Conservation (phyloP, 768 basidiomycete genomes). For the Coprinellus micaceus region DNA sequence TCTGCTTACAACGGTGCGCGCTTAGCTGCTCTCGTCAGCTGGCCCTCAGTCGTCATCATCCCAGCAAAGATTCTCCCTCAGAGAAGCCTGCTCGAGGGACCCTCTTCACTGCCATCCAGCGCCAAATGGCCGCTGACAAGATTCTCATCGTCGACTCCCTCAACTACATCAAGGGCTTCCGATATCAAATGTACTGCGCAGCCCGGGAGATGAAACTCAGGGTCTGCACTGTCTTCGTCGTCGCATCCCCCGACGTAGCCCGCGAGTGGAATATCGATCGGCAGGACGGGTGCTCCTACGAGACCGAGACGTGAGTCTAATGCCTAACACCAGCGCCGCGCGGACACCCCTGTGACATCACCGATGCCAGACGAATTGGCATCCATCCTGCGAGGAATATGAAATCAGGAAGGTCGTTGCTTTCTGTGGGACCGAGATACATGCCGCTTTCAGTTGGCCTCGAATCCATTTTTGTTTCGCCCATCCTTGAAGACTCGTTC, state of each 20-base stretch:
- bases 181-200: conserved; percentile 97
- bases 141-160: conserved; percentile 87
- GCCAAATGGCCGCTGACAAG: conserved; percentile 65
- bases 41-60: neutral
- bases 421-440: too few species aligned
- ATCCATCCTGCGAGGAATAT: too few species aligned
- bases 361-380: too few species aligned
- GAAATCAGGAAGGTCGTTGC: too few species aligned
- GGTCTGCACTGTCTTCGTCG: conserved; percentile 84
- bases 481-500: neutral
- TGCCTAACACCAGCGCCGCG: neutral
- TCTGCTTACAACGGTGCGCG: conserved; percentile 70
- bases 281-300: conserved; percentile 48
- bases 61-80: conserved; percentile 28
- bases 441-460: too few species aligned
- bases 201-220: conserved; percentile 84
- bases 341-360: too few species aligned
- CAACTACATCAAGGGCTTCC: conserved; percentile 98
- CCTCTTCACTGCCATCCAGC: conserved; percentile 78
- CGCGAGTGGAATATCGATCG: conserved; percentile 68
- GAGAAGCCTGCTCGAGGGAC: conserved; percentile 89
- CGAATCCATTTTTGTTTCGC: too few species aligned
- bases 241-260: conserved; percentile 72
- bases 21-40: neutral
- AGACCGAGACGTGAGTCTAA: conserved; percentile 65